These are phyloP conservation scores for Staphylotrichum tortipilum DNA, from an alignment of 495 filamentous ascomycete species.

Conservation along the genomic window DNA sequence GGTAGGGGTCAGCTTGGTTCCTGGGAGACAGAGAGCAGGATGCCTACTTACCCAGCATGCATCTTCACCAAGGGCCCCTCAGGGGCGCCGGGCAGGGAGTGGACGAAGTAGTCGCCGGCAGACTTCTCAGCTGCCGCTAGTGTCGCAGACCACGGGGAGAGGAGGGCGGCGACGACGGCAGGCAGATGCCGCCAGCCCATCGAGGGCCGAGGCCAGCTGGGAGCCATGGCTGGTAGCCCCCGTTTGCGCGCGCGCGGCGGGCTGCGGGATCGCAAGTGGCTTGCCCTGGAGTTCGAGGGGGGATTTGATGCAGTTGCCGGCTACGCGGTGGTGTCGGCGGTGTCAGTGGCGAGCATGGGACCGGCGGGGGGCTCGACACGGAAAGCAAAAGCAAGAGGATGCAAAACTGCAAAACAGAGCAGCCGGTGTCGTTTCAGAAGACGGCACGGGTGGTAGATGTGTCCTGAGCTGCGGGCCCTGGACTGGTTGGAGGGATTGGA, in stretches of 20 bases:
- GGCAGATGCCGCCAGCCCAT: constrained; percentile 30
- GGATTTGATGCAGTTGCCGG: constrained; percentile 4
- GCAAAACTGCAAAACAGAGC: neutral
- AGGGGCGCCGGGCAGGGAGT: constrained; percentile 75
- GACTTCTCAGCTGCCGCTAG: constrained; percentile 32
- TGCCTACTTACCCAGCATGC: constrained; percentile 79
- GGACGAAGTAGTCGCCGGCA: constrained; percentile 84
- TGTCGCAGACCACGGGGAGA: constrained; percentile 26
- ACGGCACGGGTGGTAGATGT: neutral
- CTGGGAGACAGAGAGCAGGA: neutral
- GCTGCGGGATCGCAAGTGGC: neutral
- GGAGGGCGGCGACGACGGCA: constrained; percentile 25
- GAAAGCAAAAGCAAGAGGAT: neutral
- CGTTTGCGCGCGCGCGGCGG: constrained; percentile 5
- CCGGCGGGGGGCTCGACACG: neutral
- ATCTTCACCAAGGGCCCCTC: constrained; percentile 78
- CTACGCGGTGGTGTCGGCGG: constrained; percentile 11
- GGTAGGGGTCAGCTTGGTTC: constrained; percentile 14
- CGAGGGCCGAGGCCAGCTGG: constrained; percentile 11
- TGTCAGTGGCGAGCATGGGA: constrained; percentile 9
- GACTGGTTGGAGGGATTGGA: too few relatives aligned
- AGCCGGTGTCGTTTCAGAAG: neutral
- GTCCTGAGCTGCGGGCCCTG: neutral
- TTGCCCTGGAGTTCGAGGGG: neutral
- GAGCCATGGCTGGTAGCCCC: constrained; percentile 21